phyloP scores from a whole-genome alignment of 1,139 yeast genomes.

The Blastobotrys aristatus region DNA sequence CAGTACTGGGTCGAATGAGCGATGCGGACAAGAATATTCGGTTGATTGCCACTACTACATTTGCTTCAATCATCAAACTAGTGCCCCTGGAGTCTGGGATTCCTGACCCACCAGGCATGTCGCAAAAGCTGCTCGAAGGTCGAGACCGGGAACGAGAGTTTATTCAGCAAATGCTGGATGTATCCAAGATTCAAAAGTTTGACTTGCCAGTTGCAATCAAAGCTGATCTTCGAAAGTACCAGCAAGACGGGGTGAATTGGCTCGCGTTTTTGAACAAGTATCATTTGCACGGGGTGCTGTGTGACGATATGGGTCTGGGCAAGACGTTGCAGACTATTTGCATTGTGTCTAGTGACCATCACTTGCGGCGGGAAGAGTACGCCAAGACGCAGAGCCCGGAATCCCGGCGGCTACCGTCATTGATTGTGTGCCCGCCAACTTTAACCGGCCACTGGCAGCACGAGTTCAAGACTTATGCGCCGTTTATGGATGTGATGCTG shows the following conservation, averaged over 20 bases:
- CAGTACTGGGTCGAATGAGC: conserved; percentile 96
- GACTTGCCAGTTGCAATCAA: conserved; percentile 85
- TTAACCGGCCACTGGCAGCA: conserved; percentile 99
- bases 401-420: conserved; percentile 69
- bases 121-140: conserved; percentile 74
- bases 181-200: conserved; percentile 84
- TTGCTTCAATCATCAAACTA: conserved; percentile 90
- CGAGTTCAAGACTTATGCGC: conserved; percentile 86
- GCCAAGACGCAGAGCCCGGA: conserved; percentile 56
- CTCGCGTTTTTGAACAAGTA: conserved; percentile 90
- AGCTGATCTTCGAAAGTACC: conserved; percentile 91
- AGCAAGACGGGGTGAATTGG: conserved; percentile 99
- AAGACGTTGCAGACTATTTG: conserved; percentile 96
- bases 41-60: conserved; percentile 86
- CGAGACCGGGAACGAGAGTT: conserved; percentile 94
- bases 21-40: conserved; percentile 90
- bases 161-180: conserved; percentile 97
- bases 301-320: conserved; percentile 99
- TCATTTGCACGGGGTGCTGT: conserved; percentile 90
- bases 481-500: conserved; percentile 73
- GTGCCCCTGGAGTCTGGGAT: conserved; percentile 98
- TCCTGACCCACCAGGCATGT: conserved; percentile 92
- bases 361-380: conserved; percentile 69
- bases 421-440: conserved; percentile 94
- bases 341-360: conserved; percentile 94